Percentiles rank a stretch among this genome's conserved stretches.
These are phyloP conservation scores for Penicillium sp. DNA, from an alignment of 2,329 filamentous ascomycete genomes.

Conservation along the genomic window DNA sequence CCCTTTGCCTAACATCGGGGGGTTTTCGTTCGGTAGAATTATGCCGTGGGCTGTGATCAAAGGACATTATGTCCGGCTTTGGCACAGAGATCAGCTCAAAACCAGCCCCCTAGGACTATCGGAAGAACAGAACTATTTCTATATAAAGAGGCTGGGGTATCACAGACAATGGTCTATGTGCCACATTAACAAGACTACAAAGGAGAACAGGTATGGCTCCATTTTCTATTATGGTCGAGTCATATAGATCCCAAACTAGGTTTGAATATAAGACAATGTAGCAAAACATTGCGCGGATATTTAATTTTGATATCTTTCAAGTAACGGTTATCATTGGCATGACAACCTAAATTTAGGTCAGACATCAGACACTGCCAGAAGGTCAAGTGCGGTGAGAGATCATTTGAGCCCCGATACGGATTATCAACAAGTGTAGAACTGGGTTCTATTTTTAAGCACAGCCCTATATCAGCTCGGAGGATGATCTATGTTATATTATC, in stretches of 20 bases:
- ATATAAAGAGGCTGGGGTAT: neutral
- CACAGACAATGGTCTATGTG: neutral
- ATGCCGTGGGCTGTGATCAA: neutral
- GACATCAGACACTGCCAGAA: slow-evolving; percentile 1
- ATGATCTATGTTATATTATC: neutral
- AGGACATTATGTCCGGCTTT: neutral
- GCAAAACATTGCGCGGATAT: neutral
- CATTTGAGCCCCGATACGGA: neutral
- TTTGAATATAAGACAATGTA: slow-evolving; percentile 1
- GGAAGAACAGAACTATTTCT: neutral
- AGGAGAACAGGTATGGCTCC: neutral
- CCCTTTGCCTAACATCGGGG: neutral
- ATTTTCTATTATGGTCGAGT: neutral
- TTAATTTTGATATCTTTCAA: neutral
- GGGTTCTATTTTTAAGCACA: neutral
- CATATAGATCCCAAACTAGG: neutral
- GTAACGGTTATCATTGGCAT: neutral
- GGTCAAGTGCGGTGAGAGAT: neutral
- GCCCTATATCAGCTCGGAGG: neutral
- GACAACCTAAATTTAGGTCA: slow-evolving; percentile 3
- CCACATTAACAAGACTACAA: neutral
- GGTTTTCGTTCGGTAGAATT: neutral
- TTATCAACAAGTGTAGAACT: neutral
- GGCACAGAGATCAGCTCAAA: neutral
- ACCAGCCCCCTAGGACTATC: neutral